Evolutionary conservation across 176 grass and related monocot species (phyloP).

Genomic region (Oryza meridionalis): DNA sequence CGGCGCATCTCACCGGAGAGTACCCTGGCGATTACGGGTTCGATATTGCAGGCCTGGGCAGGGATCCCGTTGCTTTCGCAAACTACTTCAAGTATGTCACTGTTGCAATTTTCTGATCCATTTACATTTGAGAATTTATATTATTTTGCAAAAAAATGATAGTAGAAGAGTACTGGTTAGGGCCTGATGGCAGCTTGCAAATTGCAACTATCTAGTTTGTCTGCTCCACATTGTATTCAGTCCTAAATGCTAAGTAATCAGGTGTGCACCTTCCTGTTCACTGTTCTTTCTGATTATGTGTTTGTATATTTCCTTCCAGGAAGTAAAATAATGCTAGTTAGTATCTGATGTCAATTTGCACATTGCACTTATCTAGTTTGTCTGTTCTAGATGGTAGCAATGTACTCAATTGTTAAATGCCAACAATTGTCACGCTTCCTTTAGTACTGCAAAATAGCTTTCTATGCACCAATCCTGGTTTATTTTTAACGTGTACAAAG

Average conservation of each 20-base stretch:
- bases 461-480: too few relatives aligned
- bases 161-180: not conserved
- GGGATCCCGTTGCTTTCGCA: conserved; percentile 75
- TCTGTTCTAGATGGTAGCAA: not conserved
- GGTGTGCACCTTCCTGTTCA: not conserved
- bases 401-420: not conserved
- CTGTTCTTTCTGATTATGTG: not conserved
- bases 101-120: not conserved
- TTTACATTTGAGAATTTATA: not conserved
- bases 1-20: conserved; percentile 69
- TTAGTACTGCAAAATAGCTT: too few relatives aligned
- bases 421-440: not conserved
- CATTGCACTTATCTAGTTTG: not conserved
- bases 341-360: not conserved
- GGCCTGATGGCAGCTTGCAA: not conserved
- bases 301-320: not conserved
- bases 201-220: not conserved
- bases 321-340: not conserved
- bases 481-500: too few relatives aligned
- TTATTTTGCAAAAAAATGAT: too few relatives aligned
- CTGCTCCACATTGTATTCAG: not conserved
- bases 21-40: conserved; percentile 93
- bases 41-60: conserved; percentile 81
- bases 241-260: not conserved
- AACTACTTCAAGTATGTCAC: conserved; percentile 90